Evolutionary conservation across 2,329 filamentous ascomycete genomes (phyloP), one percentile per base, ranked within the genome.

Genomic region (Fonsecaea nubica): DNA sequence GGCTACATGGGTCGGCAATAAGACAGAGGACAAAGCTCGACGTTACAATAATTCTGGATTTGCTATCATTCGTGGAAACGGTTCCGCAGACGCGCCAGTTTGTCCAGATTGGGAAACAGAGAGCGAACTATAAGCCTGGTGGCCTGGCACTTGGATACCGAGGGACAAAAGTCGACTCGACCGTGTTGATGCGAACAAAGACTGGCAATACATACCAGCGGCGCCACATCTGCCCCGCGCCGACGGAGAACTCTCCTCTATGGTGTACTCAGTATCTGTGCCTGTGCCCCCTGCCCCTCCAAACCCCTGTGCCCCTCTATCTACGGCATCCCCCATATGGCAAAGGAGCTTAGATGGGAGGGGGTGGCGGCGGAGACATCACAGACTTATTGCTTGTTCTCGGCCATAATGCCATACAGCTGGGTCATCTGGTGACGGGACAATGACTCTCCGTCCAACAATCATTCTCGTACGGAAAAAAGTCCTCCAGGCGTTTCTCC

Each of bases 391-490:
- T 32, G 30, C 30, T 32, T 32, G 30, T 4, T 32, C 30, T 32
- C 30, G 30, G 25, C 25, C 25, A 25, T 25, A 25, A 25, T 25
- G 25, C 25, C 25, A 25, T 25, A 25, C 25, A 25, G 25, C 2
- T 25, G 30, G 30, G 30, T 32, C 30, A 32, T 32, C 30, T 32
- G 30, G 30, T 30, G 45, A 21, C 58, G 58, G 48, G 54, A 48
- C 33, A 53, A 61, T 30, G 40, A 40, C 48, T 61, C 48, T 35
- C 58, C 33, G 48, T n/a, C 35, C 33, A 35, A 33, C 12, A 12
- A n/a, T 30, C 9, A 25, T 38, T 36, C 42, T 54, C 32, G 45
- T 33, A 38, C 21, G 48, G 52, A 18, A 61, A 35, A 21, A 45
- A 32, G 30, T 32, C 32, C 25, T 36, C 18, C 32, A 25, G 33